Evolutionary conservation across 768 basidiomycete genomes (phyloP).

Genomic region (Hypholoma sublateritium): DNA sequence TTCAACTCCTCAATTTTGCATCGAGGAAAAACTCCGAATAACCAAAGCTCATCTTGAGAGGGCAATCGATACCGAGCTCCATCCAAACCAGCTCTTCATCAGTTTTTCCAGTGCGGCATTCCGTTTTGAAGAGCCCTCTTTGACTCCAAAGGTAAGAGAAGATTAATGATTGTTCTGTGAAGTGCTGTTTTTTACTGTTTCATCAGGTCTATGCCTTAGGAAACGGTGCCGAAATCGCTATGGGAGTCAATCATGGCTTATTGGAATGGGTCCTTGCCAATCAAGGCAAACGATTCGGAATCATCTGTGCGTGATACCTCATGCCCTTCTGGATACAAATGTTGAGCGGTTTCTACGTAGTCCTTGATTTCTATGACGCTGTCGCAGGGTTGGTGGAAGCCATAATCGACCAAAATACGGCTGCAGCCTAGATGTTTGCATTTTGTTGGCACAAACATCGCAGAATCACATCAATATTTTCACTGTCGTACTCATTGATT

Average conservation of each 20-base stretch:
- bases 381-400: constrained; percentile 48
- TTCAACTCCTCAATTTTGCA: constrained; percentile 35
- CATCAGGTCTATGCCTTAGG: constrained; percentile 44
- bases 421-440: background rate
- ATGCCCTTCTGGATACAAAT: background rate
- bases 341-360: constrained; percentile 19
- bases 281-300: constrained; percentile 44
- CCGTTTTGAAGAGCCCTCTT: constrained; percentile 30
- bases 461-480: no score
- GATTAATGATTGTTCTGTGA: background rate
- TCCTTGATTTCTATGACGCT: constrained; percentile 49
- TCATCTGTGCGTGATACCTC: constrained; percentile 37
- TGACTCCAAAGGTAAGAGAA: constrained; percentile 33
- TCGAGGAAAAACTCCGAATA: constrained; percentile 41
- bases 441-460: no score
- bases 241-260: constrained; percentile 43
- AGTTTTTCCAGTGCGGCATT: constrained; percentile 47
- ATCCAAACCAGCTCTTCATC: constrained; percentile 44
- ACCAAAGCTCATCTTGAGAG: constrained; percentile 40
- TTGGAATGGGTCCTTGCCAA: constrained; percentile 40
- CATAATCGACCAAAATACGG: constrained; percentile 28
- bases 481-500: background rate
- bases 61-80: constrained; percentile 31
- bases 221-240: constrained; percentile 27
- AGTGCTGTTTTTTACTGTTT: background rate